These are phyloP conservation scores for Stereum hirsutum DNA, from an alignment of 1,284 basidiomycete genomes.

Conservation along the genomic window DNA sequence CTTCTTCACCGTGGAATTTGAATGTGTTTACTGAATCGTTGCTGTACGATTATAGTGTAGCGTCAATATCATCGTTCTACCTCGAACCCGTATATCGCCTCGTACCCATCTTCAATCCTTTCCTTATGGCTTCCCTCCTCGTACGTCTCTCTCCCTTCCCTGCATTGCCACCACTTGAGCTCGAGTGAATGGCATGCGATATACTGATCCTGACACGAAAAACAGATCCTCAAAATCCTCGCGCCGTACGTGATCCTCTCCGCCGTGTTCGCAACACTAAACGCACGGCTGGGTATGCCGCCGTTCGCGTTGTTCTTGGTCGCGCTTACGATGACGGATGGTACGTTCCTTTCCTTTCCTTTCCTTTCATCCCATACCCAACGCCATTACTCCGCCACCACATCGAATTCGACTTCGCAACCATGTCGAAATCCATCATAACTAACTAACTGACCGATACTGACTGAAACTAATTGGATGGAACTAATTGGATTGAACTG, in stretches of 20 bases:
- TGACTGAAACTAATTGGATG: too few relatives aligned
- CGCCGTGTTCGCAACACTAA: conserved; percentile 58
- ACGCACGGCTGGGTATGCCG: conserved; percentile 54
- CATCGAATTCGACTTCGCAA: too few relatives aligned
- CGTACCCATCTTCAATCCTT: conserved; percentile 82
- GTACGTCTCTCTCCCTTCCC: conserved; percentile 29
- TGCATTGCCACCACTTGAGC: too few relatives aligned
- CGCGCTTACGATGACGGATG: conserved; percentile 66
- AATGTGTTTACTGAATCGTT: neutral
- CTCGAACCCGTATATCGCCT: conserved; percentile 85
- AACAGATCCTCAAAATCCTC: conserved; percentile 75
- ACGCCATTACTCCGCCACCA: too few relatives aligned
- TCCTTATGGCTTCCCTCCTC: conserved; percentile 71
- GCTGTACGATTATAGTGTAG: neutral
- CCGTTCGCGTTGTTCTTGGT: conserved; percentile 74
- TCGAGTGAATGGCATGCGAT: too few relatives aligned
- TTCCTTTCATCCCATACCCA: neutral
- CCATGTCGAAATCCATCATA: too few relatives aligned
- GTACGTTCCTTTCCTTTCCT: conserved; percentile 26
- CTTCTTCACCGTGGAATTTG: neutral
- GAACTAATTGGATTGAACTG: too few relatives aligned
- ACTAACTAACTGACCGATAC: too few relatives aligned
- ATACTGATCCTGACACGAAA: too few relatives aligned
- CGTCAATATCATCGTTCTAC: conserved; percentile 66
- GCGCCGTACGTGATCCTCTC: conserved; percentile 75